Conservation (phyloP, 495 filamentous ascomycete species). For the Aspergillus bridgeri region DNA sequence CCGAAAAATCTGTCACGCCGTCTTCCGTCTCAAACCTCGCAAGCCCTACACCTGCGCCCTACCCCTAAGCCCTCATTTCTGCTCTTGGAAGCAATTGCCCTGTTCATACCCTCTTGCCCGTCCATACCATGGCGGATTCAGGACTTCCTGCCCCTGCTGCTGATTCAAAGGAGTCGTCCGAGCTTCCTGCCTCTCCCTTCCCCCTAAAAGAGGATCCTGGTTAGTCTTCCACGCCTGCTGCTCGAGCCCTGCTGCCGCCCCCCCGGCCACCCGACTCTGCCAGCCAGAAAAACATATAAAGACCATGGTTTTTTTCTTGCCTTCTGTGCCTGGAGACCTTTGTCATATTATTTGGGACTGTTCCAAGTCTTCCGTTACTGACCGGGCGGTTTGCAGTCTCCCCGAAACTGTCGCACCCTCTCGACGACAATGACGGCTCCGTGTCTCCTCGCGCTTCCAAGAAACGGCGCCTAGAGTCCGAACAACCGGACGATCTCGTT, state of each 20-base stretch:
- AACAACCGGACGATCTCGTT: constrained; percentile 22
- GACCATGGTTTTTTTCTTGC: neutral
- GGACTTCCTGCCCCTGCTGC: constrained; percentile 26
- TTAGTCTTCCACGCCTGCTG: constrained; percentile 23
- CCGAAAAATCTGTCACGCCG: constrained; percentile 25
- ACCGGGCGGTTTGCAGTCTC: constrained; percentile 11
- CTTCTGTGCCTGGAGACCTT: neutral
- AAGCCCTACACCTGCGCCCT: constrained; percentile 46
- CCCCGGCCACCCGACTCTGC: constrained; percentile 2
- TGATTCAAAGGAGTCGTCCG: constrained; percentile 29
- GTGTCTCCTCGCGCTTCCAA: constrained; percentile 39
- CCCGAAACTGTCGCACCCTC: constrained; percentile 31
- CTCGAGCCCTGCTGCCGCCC: constrained; percentile 2
- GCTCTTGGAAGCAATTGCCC: constrained; percentile 42
- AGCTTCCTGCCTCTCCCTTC: constrained; percentile 30
- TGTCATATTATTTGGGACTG: neutral
- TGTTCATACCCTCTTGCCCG: constrained; percentile 20
- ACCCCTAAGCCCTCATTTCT: constrained; percentile 55
- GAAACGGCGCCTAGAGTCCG: constrained; percentile 40
- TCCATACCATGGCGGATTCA: constrained; percentile 35
- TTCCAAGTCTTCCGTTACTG: neutral
- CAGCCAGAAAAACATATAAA: neutral
- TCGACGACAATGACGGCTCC: constrained; percentile 33
- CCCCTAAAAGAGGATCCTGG: constrained; percentile 33
- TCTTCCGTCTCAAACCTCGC: constrained; percentile 15